phyloP scores from a whole-genome alignment of 225 moss, liverwort and hornwort genomes.

The Anthoceros angustus region DNA sequence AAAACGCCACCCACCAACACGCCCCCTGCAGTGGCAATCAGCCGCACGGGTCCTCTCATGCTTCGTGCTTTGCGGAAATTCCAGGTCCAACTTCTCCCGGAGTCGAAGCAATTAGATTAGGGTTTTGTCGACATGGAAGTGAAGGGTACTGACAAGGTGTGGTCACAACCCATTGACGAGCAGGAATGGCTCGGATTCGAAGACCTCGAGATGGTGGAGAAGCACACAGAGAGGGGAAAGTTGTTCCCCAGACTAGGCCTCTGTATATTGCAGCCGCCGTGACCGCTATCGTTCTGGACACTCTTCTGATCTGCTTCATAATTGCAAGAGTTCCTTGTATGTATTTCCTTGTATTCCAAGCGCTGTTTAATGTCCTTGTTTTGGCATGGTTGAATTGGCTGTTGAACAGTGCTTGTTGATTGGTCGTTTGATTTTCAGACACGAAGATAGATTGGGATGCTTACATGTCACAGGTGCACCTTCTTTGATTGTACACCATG shows the following conservation, averaged over 20 bases:
- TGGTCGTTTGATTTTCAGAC: constrained; percentile 27
- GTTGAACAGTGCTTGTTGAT: neutral
- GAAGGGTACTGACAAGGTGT: neutral
- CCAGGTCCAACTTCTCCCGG: neutral
- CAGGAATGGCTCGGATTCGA: neutral
- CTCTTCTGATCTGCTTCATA: constrained; percentile 48
- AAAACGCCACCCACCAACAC: constrained; percentile 69
- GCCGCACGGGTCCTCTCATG: constrained; percentile 35
- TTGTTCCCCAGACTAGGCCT: too few relatives aligned
- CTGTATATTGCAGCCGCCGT: neutral
- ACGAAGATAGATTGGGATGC: constrained; percentile 99
- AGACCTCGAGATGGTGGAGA: neutral
- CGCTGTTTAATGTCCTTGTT: neutral
- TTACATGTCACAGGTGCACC: constrained; percentile 94
- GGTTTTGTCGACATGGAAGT: neutral
- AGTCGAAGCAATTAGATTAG: neutral
- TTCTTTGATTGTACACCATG: neutral
- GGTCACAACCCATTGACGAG: neutral
- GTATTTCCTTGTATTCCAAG: neutral
- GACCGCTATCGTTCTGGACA: constrained; percentile 27
- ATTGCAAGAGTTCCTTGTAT: constrained; percentile 73
- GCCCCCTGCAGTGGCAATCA: constrained; percentile 60
- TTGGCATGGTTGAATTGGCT: neutral
- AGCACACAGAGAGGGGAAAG: neutral
- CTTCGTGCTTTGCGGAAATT: neutral